Evolutionary conservation across 495 filamentous ascomycete species (phyloP), one percentile per base, ranked within the genome.

Genomic region (Lineolata rhizophorae): DNA sequence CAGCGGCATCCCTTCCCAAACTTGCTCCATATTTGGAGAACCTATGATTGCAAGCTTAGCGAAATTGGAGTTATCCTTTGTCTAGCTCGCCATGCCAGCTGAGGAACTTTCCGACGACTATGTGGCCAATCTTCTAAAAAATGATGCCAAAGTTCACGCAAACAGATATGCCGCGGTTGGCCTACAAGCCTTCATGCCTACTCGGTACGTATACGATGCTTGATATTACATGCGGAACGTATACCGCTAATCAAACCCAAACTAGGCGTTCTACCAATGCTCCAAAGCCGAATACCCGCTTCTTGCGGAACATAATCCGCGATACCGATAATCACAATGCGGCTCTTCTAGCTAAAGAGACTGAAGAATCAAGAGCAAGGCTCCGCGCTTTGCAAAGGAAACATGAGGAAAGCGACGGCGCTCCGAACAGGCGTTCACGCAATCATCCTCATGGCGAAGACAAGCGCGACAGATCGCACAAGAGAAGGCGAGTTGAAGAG

Each of bases 261-360:
- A n/a, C n/a, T n/a, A n/a, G n/a, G n/a, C n/a, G n/a, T n/a, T n/a
- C n/a, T n/a, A n/a, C n/a, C n/a, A n/a, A n/a, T 43, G 78, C 81
- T 32, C 80, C 80, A 2, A 92, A 82, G 43, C 80, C 85, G 10
- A 95, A 97, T 43, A 92, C 76, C 0, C 61, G 78, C 27, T 95
- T 95, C 42, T 58, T 97, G 9, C 68, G 72, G 17, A 78, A 87
- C 40, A 76, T 95, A 32, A 76, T 97, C 41, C 74, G 72, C 36
- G 76, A 90, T 35, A 85, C 81, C 1, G 77, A 87, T 37, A 78
- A 42, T 32, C 87, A 97, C 51, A 97, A 97, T 64, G 67, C 78
- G 9, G 76, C 82, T 4, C 58, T 94, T 33, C 65, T 74, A 25
- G 79, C 72, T 0, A 92, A 76, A 40, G 85, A 95, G 48, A 69